Conservation (phyloP, 2,329 filamentous ascomycete genomes). For the Aspergillus melleus region DNA sequence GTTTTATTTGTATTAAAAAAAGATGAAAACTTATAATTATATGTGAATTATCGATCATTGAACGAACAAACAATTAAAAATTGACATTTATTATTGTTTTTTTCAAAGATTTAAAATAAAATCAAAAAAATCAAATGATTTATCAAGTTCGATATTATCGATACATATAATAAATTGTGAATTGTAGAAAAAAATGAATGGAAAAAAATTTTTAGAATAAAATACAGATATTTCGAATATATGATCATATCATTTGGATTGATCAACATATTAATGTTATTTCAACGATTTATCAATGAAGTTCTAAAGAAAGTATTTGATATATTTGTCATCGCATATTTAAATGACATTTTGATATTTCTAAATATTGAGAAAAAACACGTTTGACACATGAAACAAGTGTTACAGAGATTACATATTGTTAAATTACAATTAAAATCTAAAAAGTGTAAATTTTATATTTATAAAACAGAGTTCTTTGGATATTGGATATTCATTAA, state of each 20-base stretch:
- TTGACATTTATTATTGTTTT: not conserved
- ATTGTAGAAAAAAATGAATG: conserved; percentile 6
- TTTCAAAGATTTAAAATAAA: too few species aligned
- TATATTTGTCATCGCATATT: not conserved
- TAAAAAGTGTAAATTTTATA: not conserved
- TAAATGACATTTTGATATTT: not conserved
- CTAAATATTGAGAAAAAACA: not conserved
- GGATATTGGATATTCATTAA: not conserved
- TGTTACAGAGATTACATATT: not conserved
- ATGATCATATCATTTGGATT: not conserved
- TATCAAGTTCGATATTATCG: not conserved
- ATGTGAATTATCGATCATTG: too few species aligned
- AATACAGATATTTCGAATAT: too few species aligned
- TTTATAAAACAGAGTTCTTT: not conserved
- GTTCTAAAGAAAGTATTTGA: not conserved
- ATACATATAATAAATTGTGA: not conserved
- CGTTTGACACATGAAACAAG: not conserved
- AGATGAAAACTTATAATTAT: too few species aligned
- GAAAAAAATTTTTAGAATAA: too few species aligned
- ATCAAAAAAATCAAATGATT: too few species aligned
- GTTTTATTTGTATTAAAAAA: conserved; percentile 8
- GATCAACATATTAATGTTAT: not conserved
- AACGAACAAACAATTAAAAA: too few species aligned
- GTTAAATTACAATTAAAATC: not conserved
- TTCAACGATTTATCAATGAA: not conserved